Evolutionary conservation across 345 rosid genomes (phyloP), one percentile per base, ranked within the genome.

Genomic region (Kernera saxatilis): DNA sequence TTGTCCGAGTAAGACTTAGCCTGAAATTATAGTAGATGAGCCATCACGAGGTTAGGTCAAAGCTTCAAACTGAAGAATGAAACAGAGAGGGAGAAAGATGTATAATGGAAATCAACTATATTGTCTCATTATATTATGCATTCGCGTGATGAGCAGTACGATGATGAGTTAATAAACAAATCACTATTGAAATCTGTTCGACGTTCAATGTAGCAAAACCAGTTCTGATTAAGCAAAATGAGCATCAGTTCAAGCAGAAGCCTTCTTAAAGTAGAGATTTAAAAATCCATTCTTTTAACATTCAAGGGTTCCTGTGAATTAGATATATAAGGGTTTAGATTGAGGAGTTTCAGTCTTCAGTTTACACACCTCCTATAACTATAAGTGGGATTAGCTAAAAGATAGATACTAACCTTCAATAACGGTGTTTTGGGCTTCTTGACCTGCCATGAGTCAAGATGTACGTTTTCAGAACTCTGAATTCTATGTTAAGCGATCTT

Each of bases 1-100:
- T 93, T 93, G 73, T 88, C 96, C n/a, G 97, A 88, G 82, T 88
- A 93, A 6, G 93, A 78, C 81, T 90, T 88, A 1, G 76, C 77
- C 97, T 87, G 86, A 41, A 80, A 14, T 48, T 2, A 35, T 11
- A 11, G 15, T 46, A 56, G 67, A 50, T 19, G 29, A 45, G 44
- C 44, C 73, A 40, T 32, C 58, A 66, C 8, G 5, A 3, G 25
- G 41, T 65, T 21, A 33, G 49, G 40, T 15, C 8, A 44, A 19
- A 9, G 19, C 49, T 21, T 52, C 25, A 62, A 51, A 32, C 39
- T 1, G 12, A 40, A 21, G 41, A 39, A 57, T 35, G 13, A 13
- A 52, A 43, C 18, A 7, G 0, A 21, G 37, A 0, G 50, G 37
- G 9, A 0, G 1, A 12, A 58, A 58, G 36, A n/a, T n/a, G n/a